Conservation (phyloP, 495 filamentous ascomycete genomes). For the Articulospora tetracladia region DNA sequence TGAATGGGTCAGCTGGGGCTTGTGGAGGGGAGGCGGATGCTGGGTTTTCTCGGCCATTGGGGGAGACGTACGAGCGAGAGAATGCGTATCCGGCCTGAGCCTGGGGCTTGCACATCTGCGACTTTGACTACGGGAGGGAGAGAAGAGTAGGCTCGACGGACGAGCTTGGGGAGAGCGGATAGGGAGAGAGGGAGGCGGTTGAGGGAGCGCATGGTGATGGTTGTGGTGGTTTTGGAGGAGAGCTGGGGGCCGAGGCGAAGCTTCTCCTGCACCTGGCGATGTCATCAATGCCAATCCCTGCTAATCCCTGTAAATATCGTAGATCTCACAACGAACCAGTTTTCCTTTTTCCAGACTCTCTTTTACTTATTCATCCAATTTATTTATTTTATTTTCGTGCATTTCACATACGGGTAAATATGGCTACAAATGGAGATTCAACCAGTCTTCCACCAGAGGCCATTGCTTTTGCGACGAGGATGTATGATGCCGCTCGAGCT, state of each 20-base stretch:
- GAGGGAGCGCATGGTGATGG: conserved; percentile 14
- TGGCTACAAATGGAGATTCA: background rate
- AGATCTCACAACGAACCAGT: background rate
- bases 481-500: conserved; percentile 49
- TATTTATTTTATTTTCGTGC: background rate
- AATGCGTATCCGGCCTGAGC: conserved; percentile 79
- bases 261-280: background rate
- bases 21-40: background rate
- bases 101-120: conserved; percentile 71
- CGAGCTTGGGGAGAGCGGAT: conserved; percentile 13
- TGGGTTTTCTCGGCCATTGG: too few species aligned
- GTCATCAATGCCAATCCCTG: conserved; percentile 1
- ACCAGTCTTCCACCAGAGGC: conserved; percentile 41
- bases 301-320: background rate
- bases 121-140: conserved; percentile 53
- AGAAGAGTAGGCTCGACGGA: conserved; percentile 16
- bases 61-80: conserved; percentile 58
- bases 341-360: background rate
- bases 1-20: background rate
- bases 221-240: background rate
- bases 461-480: conserved; percentile 44
- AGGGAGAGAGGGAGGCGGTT: background rate
- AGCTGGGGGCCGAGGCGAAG: conserved; percentile 4
- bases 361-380: background rate
- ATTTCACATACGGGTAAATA: too few species aligned